phyloP scores from a whole-genome alignment of 192 early-diverging fungal species.

The Lobosporangium transversale region DNA sequence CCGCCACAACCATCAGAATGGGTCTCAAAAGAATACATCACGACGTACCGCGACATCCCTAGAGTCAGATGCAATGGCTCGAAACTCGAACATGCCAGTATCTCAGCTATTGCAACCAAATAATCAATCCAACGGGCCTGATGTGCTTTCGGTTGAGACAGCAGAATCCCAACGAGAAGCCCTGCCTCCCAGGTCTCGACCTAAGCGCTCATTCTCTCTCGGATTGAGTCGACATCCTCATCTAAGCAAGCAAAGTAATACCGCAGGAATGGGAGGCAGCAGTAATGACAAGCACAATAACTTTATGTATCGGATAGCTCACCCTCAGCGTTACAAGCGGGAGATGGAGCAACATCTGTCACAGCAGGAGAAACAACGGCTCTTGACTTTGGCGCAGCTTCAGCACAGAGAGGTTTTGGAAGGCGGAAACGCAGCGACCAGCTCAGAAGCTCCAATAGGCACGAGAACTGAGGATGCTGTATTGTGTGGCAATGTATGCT shows the following conservation, averaged over 20 bases:
- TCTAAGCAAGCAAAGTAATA: neutral
- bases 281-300: constrained; percentile 20
- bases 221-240: constrained; percentile 3
- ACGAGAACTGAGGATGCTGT: too few relatives aligned
- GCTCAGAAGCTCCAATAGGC: constrained; percentile 2
- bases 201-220: constrained; percentile 23
- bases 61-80: neutral
- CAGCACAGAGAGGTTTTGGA: constrained; percentile 8
- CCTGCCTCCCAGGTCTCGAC: constrained; percentile 12
- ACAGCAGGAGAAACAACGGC: constrained; percentile 24
- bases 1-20: constrained; percentile 15
- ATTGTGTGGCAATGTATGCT: constrained; percentile 25
- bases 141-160: neutral
- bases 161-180: constrained; percentile 2
- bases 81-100: too few relatives aligned
- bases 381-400: constrained; percentile 22
- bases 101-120: neutral
- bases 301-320: constrained; percentile 46
- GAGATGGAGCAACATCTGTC: constrained; percentile 33
- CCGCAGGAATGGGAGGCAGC: neutral
- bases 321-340: constrained; percentile 48
- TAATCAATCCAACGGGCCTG: neutral
- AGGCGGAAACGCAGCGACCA: neutral
- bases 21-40: neutral
- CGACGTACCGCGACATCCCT: constrained; percentile 25